A percentile compares a stretch with the other conserved stretches of the same genome.
These are phyloP conservation scores for Globisporangium polare DNA, from an alignment of 352 stramenopile species.

Conservation along the genomic window DNA sequence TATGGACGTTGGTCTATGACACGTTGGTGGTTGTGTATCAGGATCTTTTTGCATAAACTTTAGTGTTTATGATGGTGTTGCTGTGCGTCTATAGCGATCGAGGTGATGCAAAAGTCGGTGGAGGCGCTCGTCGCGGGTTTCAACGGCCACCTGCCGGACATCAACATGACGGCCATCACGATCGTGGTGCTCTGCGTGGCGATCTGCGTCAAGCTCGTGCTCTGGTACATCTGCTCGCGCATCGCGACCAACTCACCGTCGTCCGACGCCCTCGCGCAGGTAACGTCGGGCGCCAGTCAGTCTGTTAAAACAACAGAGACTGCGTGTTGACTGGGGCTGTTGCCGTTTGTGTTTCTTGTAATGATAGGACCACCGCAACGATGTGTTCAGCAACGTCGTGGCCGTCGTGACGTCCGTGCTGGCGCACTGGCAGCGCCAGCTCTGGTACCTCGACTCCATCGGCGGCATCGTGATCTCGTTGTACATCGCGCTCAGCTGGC, in stretches of 20 bases:
- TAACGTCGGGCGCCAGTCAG: no score
- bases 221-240: slow-evolving; percentile 79
- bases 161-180: slow-evolving; percentile 67
- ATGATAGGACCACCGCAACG: slow-evolving; percentile 95
- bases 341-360: no score
- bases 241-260: slow-evolving; percentile 66
- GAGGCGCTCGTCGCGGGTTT: slow-evolving; percentile 74
- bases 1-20: slow-evolving; percentile 10
- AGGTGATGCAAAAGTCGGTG: slow-evolving; percentile 92
- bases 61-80: not conserved
- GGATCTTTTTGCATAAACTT: not conserved
- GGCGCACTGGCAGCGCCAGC: slow-evolving; percentile 48
- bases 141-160: slow-evolving; percentile 50
- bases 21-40: not conserved
- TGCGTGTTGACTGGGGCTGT: not conserved
- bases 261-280: slow-evolving; percentile 69
- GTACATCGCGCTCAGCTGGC: slow-evolving; percentile 96
- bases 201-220: slow-evolving; percentile 76
- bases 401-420: slow-evolving; percentile 82
- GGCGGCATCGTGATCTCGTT: slow-evolving; percentile 94
- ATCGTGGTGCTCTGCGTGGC: slow-evolving; percentile 65
- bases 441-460: slow-evolving; percentile 94
- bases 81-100: slow-evolving; percentile 55
- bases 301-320: no score
- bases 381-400: slow-evolving; percentile 93